A percentile compares a stretch with the other conserved stretches of the same genome.
phyloP scores from a whole-genome alignment of 1,284 basidiomycete genomes.

The Irpex rosettiformis region DNA sequence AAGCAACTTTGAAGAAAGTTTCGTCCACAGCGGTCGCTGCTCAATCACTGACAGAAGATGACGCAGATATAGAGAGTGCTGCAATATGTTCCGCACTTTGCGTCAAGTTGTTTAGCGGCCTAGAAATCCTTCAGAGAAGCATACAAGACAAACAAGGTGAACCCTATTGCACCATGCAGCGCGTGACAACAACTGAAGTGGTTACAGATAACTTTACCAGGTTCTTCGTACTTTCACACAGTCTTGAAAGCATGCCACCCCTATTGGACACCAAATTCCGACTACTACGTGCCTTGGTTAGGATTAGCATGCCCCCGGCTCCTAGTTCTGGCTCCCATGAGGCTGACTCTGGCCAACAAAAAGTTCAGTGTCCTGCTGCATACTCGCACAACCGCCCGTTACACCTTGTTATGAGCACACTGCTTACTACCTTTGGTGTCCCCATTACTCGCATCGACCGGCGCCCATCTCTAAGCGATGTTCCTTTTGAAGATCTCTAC shows the following conservation, averaged over 20 bases:
- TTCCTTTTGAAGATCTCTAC: slow-evolving; percentile 59
- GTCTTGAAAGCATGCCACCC: slow-evolving; percentile 24
- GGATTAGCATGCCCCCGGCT: slow-evolving; percentile 22
- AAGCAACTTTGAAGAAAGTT: slow-evolving; percentile 47
- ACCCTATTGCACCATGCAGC: slow-evolving; percentile 15
- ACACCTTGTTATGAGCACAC: slow-evolving; percentile 25
- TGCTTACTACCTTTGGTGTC: slow-evolving; percentile 30
- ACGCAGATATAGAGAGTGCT: slow-evolving; percentile 45
- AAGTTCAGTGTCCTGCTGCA: neutral
- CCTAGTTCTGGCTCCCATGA: slow-evolving; percentile 2
- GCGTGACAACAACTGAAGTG: slow-evolving; percentile 4
- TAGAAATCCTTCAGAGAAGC: slow-evolving; percentile 53
- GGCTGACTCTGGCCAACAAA: neutral
- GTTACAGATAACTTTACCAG: slow-evolving; percentile 60
- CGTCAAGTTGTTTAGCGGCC: slow-evolving; percentile 48
- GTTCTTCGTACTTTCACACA: slow-evolving; percentile 51
- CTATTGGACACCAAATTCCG: slow-evolving; percentile 14
- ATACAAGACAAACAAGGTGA: slow-evolving; percentile 61
- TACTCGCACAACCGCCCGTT: slow-evolving; percentile 19
- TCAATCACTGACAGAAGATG: slow-evolving; percentile 38
- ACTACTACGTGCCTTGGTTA: slow-evolving; percentile 37
- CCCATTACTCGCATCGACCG: slow-evolving; percentile 55
- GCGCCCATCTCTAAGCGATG: slow-evolving; percentile 44
- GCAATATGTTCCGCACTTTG: slow-evolving; percentile 74
- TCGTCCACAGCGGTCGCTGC: slow-evolving; percentile 72